A percentile compares a stretch with the other conserved stretches of the same genome.
Conservation (phyloP, 805 yeast species). For the Candida oleophila region DNA sequence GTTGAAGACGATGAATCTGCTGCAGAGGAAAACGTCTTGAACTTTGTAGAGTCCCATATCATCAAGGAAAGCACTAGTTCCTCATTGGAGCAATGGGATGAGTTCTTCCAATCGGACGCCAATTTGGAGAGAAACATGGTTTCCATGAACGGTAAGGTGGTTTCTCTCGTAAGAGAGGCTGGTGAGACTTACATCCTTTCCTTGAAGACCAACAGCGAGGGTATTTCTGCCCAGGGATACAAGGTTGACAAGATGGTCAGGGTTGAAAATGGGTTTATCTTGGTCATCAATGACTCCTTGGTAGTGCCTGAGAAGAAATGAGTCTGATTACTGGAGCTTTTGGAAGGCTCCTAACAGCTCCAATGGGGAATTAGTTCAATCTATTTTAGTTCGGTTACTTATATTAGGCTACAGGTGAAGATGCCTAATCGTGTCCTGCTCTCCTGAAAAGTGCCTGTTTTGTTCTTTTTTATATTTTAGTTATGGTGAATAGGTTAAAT, state of each 20-base stretch:
- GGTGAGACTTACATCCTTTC: background rate
- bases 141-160: background rate
- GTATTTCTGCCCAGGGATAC: background rate
- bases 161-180: background rate
- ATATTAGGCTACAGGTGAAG: no score
- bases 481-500: constrained; percentile 1
- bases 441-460: no score
- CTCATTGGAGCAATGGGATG: background rate
- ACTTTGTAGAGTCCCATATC: constrained; percentile 65
- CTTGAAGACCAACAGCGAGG: background rate
- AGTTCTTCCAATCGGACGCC: background rate
- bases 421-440: background rate
- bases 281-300: constrained; percentile 36
- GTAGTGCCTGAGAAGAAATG: constrained; percentile 16
- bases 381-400: constrained; percentile 2
- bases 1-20: constrained; percentile 49
- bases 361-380: no score
- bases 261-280: constrained; percentile 40
- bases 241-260: background rate
- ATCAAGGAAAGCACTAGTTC: constrained; percentile 11
- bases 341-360: no score
- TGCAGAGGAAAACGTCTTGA: constrained; percentile 50
- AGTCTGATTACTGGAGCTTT: background rate
- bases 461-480: constrained; percentile 1
- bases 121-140: no score